Conservation (phyloP, 1,284 basidiomycete genomes). For the Meripilus lineatus region DNA sequence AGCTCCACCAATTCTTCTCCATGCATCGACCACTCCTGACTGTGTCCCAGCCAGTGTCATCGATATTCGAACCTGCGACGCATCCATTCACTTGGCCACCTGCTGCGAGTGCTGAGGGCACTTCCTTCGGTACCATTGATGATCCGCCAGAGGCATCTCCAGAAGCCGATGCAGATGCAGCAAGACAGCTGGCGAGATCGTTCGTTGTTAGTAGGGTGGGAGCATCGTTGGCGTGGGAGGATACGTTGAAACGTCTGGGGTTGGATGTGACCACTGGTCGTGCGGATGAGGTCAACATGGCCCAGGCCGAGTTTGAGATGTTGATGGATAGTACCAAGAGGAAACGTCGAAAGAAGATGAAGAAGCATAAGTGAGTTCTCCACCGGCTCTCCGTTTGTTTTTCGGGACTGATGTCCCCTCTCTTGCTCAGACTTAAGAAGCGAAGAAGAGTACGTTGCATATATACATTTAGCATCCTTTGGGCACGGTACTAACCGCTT, state of each 20-base stretch:
- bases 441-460: constrained; percentile 44
- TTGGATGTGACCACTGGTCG: constrained; percentile 44
- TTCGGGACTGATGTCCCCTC: constrained; percentile 8
- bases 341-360: constrained; percentile 85
- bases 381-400: not conserved
- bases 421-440: constrained; percentile 49
- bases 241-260: constrained; percentile 55
- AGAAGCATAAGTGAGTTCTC: constrained; percentile 77
- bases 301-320: constrained; percentile 55
- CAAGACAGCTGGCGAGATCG: constrained; percentile 65
- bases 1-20: constrained; percentile 76
- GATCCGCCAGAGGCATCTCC: constrained; percentile 48
- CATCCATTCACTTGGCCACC: constrained; percentile 14
- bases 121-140: constrained; percentile 33
- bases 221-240: constrained; percentile 59
- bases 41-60: constrained; percentile 47
- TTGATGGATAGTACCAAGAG: constrained; percentile 75
- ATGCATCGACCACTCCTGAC: constrained; percentile 69
- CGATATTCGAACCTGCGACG: constrained; percentile 50
- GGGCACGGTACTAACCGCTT: constrained; percentile 11
- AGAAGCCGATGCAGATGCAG: constrained; percentile 72
- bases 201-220: constrained; percentile 61
- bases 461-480: not conserved
- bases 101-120: constrained; percentile 9
- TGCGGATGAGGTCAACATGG: constrained; percentile 42